Base-by-base conservation (phyloP, 23 red algal genomes). In the Gracilariopsis chorda region DNA sequence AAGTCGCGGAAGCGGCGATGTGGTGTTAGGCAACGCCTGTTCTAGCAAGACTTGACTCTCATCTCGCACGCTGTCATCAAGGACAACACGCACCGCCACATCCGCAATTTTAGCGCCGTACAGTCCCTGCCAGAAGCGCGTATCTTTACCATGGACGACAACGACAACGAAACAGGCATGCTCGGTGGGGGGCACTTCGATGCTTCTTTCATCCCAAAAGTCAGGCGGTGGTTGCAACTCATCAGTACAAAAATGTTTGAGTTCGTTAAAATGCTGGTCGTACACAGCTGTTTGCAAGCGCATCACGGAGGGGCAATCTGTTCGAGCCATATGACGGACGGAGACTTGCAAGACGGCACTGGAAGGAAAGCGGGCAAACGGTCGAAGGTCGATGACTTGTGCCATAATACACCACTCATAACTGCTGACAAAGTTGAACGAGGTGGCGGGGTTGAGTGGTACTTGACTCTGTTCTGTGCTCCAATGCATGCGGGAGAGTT, bases 371-470 rank as follows among this genome's bases (percentile, higher is more conserved):
- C 40, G 40, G 4, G 88, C 30, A 20, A 53, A 64, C 14, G 30
- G 68, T 28, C 42, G 51, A 20, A 94, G 55, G 58, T 94, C 85
- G 23, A 94, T 83, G 27, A 56, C 52, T 56, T 94, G 92, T n/a
- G 37, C 67, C 92, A 94, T 94, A 5, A 24, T 21, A 13, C 49
- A 39, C 82, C 61, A 65, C 1, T 6, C 2, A 29, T 34, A 83
- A n/a, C 47, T 48, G 8, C 45, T 63, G 7, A 94, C 92, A 80
- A 88, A 94, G 37, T 94, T 94, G n/a, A n/a, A n/a, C n/a, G n/a
- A n/a, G 23, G 65, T 40, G 6, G n/a, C 25, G 24, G 16, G 30
- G 23, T 51, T 32, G 20, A 68, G 27, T 25, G 49, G 67, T 47
- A 45, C 45, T 51, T 57, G 21, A n/a, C 67, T 36, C 7, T 19